Conservation (phyloP, 495 filamentous ascomycete genomes). For the Talaromyces borbonicus region DNA sequence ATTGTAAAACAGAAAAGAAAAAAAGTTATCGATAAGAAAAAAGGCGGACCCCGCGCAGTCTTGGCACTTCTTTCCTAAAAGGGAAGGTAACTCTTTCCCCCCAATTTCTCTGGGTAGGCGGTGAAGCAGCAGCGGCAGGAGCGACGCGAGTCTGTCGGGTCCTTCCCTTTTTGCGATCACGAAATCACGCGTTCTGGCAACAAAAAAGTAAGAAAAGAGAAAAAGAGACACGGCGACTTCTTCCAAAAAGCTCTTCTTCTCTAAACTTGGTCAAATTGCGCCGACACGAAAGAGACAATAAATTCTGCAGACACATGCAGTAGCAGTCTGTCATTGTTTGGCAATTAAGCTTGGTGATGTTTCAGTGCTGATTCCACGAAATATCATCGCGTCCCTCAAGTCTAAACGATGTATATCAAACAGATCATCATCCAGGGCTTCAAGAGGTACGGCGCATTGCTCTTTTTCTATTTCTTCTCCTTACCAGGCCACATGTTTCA, state of each 20-base stretch:
- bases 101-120: conserved; percentile 1
- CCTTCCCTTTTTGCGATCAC: neutral
- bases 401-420: conserved; percentile 94
- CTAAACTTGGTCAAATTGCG: no score
- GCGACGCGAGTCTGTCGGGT: neutral
- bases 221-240: no score
- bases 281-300: no score
- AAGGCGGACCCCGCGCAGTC: conserved; percentile 8
- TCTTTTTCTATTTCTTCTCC: no score
- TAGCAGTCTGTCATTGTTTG: conserved; percentile 4
- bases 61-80: conserved; percentile 6
- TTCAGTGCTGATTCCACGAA: conserved; percentile 16
- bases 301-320: no score
- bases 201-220: no score
- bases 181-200: conserved; percentile 2
- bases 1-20: neutral
- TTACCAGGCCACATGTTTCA: no score
- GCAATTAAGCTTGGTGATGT: conserved; percentile 30
- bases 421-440: conserved; percentile 99
- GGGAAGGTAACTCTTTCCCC: conserved; percentile 1
- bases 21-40: conserved; percentile 6
- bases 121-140: neutral
- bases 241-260: no score
- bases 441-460: conserved; percentile 61
- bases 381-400: conserved; percentile 24